Percentiles rank a stretch among this genome's conserved stretches.
Evolutionary conservation across 768 basidiomycete genomes (phyloP).

Genomic region (Mycena rosella): DNA sequence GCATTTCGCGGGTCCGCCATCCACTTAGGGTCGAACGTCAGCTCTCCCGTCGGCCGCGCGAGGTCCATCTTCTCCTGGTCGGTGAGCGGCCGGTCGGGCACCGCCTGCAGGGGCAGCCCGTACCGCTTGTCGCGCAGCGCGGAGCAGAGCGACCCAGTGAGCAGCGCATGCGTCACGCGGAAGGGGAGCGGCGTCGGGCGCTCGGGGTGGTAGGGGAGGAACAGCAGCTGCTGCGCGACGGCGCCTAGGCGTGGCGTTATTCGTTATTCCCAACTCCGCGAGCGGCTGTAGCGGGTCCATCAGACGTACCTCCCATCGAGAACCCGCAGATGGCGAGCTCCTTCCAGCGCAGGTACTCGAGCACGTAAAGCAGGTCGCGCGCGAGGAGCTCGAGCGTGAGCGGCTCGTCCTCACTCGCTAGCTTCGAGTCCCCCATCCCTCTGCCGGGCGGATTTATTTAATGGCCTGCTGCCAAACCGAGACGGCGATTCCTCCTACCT

Average conservation of each 20-base stretch:
- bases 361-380: slow-evolving; percentile 57
- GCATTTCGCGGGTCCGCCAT: slow-evolving; percentile 45
- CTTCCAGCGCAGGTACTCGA: slow-evolving; percentile 55
- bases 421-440: slow-evolving; percentile 61
- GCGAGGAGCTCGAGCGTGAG: slow-evolving; percentile 61
- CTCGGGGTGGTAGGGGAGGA: slow-evolving; percentile 54
- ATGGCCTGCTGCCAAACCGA: neutral
- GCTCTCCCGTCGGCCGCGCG: slow-evolving; percentile 44
- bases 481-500: slow-evolving; percentile 39
- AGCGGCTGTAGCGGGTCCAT: no score
- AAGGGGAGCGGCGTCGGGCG: slow-evolving; percentile 54
- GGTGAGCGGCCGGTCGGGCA: slow-evolving; percentile 38
- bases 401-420: slow-evolving; percentile 49
- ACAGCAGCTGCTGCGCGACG: slow-evolving; percentile 58
- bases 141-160: slow-evolving; percentile 50
- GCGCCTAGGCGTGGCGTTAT: slow-evolving; percentile 47
- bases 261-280: no score
- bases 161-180: slow-evolving; percentile 55
- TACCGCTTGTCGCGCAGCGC: slow-evolving; percentile 40
- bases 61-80: slow-evolving; percentile 48
- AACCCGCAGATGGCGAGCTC: slow-evolving; percentile 60
- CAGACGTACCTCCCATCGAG: slow-evolving; percentile 62
- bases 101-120: slow-evolving; percentile 39
- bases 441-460: slow-evolving; percentile 37
- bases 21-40: slow-evolving; percentile 52